Evolutionary conservation across 805 yeast genomes (phyloP).

Genomic region (Saccharomycopsis fermentans): DNA sequence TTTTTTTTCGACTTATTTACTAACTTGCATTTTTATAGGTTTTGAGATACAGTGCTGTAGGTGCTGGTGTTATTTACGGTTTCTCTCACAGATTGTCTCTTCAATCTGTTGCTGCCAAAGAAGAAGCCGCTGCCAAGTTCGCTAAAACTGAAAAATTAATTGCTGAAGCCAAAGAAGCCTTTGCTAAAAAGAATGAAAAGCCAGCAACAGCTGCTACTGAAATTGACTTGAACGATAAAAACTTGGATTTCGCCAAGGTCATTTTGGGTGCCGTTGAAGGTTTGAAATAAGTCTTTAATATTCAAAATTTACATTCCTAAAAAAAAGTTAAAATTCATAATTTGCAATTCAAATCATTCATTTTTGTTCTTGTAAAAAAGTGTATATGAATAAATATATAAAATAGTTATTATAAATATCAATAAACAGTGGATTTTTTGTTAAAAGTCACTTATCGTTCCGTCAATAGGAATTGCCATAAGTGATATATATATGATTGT

Average conservation of each 20-base stretch:
- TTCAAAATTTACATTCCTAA: background rate
- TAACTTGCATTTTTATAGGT: constrained; percentile 35
- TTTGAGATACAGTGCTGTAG: constrained; percentile 86
- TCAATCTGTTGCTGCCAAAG: constrained; percentile 47
- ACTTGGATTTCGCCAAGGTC: constrained; percentile 71
- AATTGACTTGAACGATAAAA: constrained; percentile 80
- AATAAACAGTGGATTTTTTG: background rate
- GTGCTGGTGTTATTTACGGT: constrained; percentile 83
- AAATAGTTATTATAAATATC: background rate
- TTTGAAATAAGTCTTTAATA: constrained; percentile 24
- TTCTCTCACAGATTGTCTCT: constrained; percentile 70
- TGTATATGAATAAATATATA: background rate
- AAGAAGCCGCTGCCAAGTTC: constrained; percentile 48
- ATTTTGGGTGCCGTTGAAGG: constrained; percentile 57
- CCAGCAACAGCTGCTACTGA: constrained; percentile 34
- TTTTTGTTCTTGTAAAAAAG: background rate
- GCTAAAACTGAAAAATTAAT: constrained; percentile 64
- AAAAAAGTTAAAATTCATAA: background rate
- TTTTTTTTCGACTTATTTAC: background rate
- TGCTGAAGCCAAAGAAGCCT: constrained; percentile 82
- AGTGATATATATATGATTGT: too few relatives aligned
- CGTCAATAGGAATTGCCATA: too few relatives aligned
- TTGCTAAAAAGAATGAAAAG: constrained; percentile 48
- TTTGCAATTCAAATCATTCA: background rate
- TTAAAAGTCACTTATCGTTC: too few relatives aligned